Conservation (phyloP, 306 rosid species). For the Mimosa pudica region DNA sequence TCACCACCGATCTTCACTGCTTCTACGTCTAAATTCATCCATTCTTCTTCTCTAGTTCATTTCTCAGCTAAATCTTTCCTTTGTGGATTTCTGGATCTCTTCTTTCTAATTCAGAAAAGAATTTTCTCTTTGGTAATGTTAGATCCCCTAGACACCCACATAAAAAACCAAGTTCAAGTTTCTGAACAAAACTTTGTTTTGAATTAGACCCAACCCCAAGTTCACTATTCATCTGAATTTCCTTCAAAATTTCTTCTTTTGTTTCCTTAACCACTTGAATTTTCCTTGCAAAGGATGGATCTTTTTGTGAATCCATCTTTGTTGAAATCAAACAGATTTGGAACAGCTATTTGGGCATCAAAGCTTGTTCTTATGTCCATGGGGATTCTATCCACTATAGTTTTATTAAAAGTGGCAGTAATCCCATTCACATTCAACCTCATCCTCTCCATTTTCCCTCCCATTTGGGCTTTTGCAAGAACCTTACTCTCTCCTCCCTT, state of each 20-base stretch:
- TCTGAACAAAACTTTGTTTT: conserved; percentile 17
- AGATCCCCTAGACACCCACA: not conserved
- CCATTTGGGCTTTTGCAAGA: conserved; percentile 57
- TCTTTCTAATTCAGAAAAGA: not conserved
- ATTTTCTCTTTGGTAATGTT: not conserved
- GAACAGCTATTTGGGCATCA: conserved; percentile 56
- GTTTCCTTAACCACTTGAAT: conserved; percentile 23
- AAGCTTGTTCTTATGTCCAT: conserved; percentile 56
- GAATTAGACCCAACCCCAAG: not conserved
- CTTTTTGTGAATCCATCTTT: conserved; percentile 50
- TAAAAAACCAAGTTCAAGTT: conserved; percentile 13
- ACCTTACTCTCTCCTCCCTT: conserved; percentile 66
- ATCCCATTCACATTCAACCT: conserved; percentile 59
- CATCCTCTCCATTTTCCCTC: conserved; percentile 60
- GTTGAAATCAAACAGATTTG: conserved; percentile 47
- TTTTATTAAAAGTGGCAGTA: conserved; percentile 64
- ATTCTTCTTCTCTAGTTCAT: conserved; percentile 15
- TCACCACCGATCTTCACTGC: not conserved
- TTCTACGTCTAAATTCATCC: not conserved
- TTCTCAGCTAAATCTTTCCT: not conserved
- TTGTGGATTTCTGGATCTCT: not conserved
- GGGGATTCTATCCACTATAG: conserved; percentile 59
- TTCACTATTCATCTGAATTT: conserved; percentile 25
- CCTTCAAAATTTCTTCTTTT: conserved; percentile 28
- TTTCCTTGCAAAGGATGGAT: conserved; percentile 38